Conservation (phyloP, 495 filamentous ascomycete genomes). For the Trichodelitschia bisporula region DNA sequence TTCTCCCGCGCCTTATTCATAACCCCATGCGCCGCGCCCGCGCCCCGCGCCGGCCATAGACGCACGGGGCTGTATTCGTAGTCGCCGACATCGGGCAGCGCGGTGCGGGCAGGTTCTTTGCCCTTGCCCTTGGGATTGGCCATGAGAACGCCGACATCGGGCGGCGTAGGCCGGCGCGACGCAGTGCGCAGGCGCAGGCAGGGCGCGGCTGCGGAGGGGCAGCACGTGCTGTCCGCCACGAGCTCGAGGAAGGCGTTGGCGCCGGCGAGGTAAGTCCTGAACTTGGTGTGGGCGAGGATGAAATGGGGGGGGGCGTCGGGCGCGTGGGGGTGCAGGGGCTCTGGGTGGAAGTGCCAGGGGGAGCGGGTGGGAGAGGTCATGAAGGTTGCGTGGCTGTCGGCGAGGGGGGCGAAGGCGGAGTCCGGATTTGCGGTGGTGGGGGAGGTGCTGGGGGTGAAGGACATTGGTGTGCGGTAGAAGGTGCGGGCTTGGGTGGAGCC, state of each 20-base stretch:
- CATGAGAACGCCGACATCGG: too few species aligned
- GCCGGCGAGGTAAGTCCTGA: conserved; percentile 10
- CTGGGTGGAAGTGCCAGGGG: conserved; percentile 6
- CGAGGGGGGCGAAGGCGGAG: conserved; percentile 2
- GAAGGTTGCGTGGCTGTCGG: conserved; percentile 7
- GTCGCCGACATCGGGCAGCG: too few species aligned
- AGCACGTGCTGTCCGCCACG: conserved; percentile 11
- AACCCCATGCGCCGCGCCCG: too few species aligned
- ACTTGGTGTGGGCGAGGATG: conserved; percentile 9
- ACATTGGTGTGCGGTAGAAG: conserved; percentile 37
- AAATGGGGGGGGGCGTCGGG: conserved; percentile 6
- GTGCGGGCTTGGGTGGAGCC: conserved; percentile 36
- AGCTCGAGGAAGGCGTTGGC: conserved; percentile 11
- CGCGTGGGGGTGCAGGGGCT: conserved; percentile 2
- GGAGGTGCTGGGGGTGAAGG: conserved; percentile 21
- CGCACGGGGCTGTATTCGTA: too few species aligned
- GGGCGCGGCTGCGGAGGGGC: not conserved
- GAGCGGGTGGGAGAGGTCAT: conserved; percentile 5
- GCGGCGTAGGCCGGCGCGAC: not conserved
- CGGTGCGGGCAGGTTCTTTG: too few species aligned
- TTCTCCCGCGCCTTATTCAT: too few species aligned
- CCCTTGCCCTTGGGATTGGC: too few species aligned
- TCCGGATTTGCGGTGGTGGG: conserved; percentile 1
- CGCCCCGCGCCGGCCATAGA: too few species aligned
- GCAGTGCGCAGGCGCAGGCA: conserved; percentile 1